phyloP scores from a whole-genome alignment of 176 grass and related monocot species.

The Hordeum vulgare region MorexV3_pseudomolecules_assembly NC_058519.1:358053089-358053588 shows the following conservation, averaged over 20 bases:
- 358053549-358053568: slow-evolving; percentile 96
- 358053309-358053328: slow-evolving; percentile 91
- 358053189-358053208: not conserved
- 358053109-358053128: not conserved
- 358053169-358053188: not conserved
- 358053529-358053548: slow-evolving; percentile 97
- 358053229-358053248: not conserved
- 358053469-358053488: slow-evolving; percentile 29
- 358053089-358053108: not conserved
- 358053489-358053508: slow-evolving; percentile 56
- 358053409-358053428: slow-evolving; percentile 33
- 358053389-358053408: slow-evolving; percentile 82
- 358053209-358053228: not conserved
- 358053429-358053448: not conserved
- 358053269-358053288: slow-evolving; percentile 67
- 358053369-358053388: slow-evolving; percentile 83
- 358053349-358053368: slow-evolving; percentile 97
- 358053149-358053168: not conserved
- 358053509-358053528: slow-evolving; percentile 79
- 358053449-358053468: slow-evolving; percentile 18
- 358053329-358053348: slow-evolving; percentile 88
- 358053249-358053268: slow-evolving; percentile 1
- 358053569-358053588: slow-evolving; percentile 72
- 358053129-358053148: not conserved
- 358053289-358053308: slow-evolving; percentile 98